A percentile compares a stretch with the other conserved stretches of the same genome.
phyloP scores from a whole-genome alignment of 108 stramenopile genomes.

The Chaetoceros tenuissimus region DNA sequence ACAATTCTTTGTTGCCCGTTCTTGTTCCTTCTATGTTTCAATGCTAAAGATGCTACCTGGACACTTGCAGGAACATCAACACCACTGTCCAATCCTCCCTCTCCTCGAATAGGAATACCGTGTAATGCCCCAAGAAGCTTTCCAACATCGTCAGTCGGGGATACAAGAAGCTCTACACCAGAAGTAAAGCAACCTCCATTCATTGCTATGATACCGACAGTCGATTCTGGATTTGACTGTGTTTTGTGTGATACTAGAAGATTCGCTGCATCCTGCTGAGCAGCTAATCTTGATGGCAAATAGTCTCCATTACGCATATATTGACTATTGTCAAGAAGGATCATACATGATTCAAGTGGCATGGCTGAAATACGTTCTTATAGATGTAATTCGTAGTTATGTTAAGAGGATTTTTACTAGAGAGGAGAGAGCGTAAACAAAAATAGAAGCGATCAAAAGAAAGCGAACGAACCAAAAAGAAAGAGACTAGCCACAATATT shows the following conservation, averaged over 20 bases:
- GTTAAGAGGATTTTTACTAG: no score
- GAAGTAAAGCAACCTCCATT: slow-evolving; percentile 28
- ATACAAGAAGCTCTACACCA: slow-evolving; percentile 85
- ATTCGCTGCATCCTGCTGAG: slow-evolving; percentile 96
- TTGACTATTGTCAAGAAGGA: slow-evolving; percentile 96
- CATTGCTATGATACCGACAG: slow-evolving; percentile 91
- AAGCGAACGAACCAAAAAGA: no score
- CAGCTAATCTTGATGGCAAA: slow-evolving; percentile 95
- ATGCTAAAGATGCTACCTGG: slow-evolving; percentile 90
- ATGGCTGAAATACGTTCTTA: no score
- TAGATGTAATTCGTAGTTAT: no score
- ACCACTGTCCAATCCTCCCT: slow-evolving; percentile 13
- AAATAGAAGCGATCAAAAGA: no score
- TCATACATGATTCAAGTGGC: slow-evolving; percentile 96
- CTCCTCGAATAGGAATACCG: slow-evolving; percentile 34
- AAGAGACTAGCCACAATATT: no score
- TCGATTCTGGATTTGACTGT: slow-evolving; percentile 91
- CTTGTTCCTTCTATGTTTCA: slow-evolving; percentile 97
- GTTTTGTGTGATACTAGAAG: slow-evolving; percentile 87
- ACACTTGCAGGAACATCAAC: slow-evolving; percentile 75
- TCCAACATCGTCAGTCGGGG: slow-evolving; percentile 93
- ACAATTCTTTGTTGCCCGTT: slow-evolving; percentile 94
- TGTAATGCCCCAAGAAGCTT: slow-evolving; percentile 85
- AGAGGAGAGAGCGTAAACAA: no score
- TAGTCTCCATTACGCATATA: slow-evolving; percentile 99